These are phyloP conservation scores for Azolla pinnata DNA, from an alignment of 75 land plant genomes.

Conservation along the genomic window DNA sequence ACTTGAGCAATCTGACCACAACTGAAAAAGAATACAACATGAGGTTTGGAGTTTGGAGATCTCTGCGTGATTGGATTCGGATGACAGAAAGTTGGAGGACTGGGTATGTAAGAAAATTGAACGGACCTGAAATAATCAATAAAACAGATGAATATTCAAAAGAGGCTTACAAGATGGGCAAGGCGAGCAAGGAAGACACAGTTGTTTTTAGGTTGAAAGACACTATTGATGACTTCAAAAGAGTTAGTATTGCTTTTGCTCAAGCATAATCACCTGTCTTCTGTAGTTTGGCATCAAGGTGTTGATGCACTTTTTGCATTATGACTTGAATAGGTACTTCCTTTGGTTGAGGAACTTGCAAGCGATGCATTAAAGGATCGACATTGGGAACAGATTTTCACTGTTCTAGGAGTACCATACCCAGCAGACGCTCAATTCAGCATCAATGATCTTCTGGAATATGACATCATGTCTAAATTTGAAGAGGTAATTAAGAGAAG, in stretches of 20 bases:
- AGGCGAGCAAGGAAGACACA: slow-evolving; percentile 34
- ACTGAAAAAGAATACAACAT: slow-evolving; percentile 32
- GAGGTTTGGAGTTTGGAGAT: slow-evolving; percentile 34
- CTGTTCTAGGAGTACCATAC: slow-evolving; percentile 13
- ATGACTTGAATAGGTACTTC: slow-evolving; percentile 21
- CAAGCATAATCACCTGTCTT: no score
- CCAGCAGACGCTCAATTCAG: slow-evolving; percentile 11
- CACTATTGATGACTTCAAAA: slow-evolving; percentile 32
- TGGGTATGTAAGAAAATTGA: slow-evolving; percentile 18
- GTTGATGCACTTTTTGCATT: no score
- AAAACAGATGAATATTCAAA: slow-evolving; percentile 31
- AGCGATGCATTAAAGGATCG: slow-evolving; percentile 33
- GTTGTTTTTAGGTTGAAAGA: slow-evolving; percentile 34
- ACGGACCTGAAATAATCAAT: slow-evolving; percentile 7
- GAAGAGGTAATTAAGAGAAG: slow-evolving; percentile 40
- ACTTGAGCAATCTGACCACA: slow-evolving; percentile 23
- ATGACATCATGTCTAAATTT: slow-evolving; percentile 18
- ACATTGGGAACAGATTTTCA: slow-evolving; percentile 29
- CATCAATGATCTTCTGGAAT: slow-evolving; percentile 16
- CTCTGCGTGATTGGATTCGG: slow-evolving; percentile 25
- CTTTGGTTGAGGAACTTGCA: slow-evolving; percentile 36
- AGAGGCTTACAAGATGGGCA: slow-evolving; percentile 35
- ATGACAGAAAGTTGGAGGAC: slow-evolving; percentile 23
- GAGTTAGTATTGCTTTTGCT: no score
- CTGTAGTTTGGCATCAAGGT: no score